These are phyloP conservation scores for Psilocybe cyanescens DNA, from an alignment of 768 basidiomycete species.

Conservation along the genomic window DNA sequence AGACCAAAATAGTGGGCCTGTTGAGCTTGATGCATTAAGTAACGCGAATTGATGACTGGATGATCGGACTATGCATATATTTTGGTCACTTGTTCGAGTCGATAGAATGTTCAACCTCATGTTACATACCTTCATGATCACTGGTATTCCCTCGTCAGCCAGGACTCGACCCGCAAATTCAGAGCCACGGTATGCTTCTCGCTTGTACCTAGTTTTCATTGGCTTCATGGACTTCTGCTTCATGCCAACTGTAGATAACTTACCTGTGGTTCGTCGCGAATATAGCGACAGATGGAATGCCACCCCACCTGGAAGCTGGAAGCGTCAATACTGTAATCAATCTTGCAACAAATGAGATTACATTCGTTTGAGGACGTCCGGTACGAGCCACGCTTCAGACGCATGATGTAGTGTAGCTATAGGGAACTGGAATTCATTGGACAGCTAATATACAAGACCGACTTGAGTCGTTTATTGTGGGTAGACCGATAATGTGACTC, in stretches of 20 bases:
- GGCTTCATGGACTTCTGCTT: background rate
- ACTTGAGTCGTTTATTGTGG: background rate
- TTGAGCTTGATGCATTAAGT: constrained; percentile 73
- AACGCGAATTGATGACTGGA: constrained; percentile 63
- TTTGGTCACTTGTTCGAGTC: background rate
- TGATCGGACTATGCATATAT: constrained; percentile 53
- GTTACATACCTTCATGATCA: constrained; percentile 72
- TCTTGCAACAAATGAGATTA: constrained; percentile 32
- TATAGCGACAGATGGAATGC: constrained; percentile 74
- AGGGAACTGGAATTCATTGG: constrained; percentile 89
- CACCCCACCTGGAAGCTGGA: constrained; percentile 39
- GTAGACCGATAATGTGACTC: constrained; percentile 26
- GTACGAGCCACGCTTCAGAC: constrained; percentile 90
- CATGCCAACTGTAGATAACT: background rate
- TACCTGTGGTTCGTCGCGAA: constrained; percentile 80
- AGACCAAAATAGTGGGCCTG: constrained; percentile 73
- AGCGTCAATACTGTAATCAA: background rate
- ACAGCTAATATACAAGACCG: constrained; percentile 49
- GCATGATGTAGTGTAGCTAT: constrained; percentile 87
- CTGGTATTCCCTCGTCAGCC: constrained; percentile 69
- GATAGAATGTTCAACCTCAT: background rate
- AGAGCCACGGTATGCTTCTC: constrained; percentile 71
- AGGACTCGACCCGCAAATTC: constrained; percentile 79
- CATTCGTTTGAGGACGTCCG: constrained; percentile 75
- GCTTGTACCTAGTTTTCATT: constrained; percentile 41